These are phyloP conservation scores for Suillus subalutaceus DNA, from an alignment of 768 basidiomycete species.

Conservation along the genomic window DNA sequence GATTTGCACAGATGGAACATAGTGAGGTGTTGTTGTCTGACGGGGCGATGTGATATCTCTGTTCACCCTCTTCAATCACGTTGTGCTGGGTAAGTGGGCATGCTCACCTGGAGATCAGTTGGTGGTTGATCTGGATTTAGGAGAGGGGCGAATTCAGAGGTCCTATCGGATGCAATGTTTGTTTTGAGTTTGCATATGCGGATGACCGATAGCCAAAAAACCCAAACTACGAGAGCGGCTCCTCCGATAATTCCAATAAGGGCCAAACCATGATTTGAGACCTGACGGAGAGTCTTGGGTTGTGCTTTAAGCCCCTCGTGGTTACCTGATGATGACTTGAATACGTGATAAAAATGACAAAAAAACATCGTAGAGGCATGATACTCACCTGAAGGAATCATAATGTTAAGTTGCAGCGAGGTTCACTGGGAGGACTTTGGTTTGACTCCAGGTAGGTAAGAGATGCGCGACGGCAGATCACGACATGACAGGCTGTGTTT, in stretches of 20 bases:
- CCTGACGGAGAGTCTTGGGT: not conserved
- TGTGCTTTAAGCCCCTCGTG: not conserved
- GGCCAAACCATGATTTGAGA: not conserved
- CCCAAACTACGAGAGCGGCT: not conserved
- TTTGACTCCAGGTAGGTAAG: not conserved
- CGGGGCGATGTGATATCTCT: not conserved
- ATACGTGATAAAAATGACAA: not conserved
- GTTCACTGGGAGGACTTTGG: not conserved
- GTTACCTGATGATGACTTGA: not conserved
- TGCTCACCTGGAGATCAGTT: not conserved
- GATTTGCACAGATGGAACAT: slow-evolving; percentile 8
- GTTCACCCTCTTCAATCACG: not conserved
- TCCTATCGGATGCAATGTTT: not conserved
- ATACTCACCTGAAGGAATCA: not conserved
- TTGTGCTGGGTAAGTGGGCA: not conserved
- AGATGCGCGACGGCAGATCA: not conserved
- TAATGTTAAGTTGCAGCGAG: not conserved
- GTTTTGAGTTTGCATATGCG: not conserved
- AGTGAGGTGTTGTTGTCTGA: not conserved
- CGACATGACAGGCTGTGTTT: not conserved
- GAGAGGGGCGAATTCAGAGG: not conserved
- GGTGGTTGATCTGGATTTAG: not conserved
- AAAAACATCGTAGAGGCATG: not conserved
- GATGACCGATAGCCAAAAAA: not conserved
- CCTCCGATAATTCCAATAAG: not conserved